A percentile compares a stretch with the other conserved stretches of the same genome.
phyloP scores from a whole-genome alignment of 768 basidiomycete genomes.

The Fomitopsis serialis region DNA sequence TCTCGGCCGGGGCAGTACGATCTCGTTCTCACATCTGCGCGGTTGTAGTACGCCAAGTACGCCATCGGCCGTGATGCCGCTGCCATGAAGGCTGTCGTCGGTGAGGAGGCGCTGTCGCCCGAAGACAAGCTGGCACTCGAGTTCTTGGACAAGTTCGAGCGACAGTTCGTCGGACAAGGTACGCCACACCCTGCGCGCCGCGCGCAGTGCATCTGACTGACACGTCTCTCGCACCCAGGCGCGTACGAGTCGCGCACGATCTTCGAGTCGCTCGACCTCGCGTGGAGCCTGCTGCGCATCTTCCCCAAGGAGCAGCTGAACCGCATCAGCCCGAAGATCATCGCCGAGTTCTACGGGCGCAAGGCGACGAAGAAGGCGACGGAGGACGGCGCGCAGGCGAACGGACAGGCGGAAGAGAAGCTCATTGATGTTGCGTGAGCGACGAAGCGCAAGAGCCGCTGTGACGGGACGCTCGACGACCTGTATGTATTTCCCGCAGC shows the following conservation, averaged over 20 bases:
- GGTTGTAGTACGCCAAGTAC: slow-evolving; percentile 88
- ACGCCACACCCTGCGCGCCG: slow-evolving; percentile 16
- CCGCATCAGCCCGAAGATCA: slow-evolving; percentile 95
- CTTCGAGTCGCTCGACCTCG: slow-evolving; percentile 95
- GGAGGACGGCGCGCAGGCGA: slow-evolving; percentile 40
- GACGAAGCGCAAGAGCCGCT: neutral
- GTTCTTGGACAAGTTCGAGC: slow-evolving; percentile 97
- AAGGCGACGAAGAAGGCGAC: slow-evolving; percentile 62
- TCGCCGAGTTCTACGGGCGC: slow-evolving; percentile 87
- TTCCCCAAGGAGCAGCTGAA: slow-evolving; percentile 99
- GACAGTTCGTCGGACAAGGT: slow-evolving; percentile 97
- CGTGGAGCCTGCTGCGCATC: slow-evolving; percentile 93
- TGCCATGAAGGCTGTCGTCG: slow-evolving; percentile 98
- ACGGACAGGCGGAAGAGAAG: slow-evolving; percentile 41
- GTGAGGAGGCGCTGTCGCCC: slow-evolving; percentile 90
- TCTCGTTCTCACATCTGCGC: neutral
- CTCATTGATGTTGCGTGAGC: slow-evolving; percentile 49
- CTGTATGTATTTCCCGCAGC: neutral
- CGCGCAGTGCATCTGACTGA: neutral
- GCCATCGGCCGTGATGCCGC: slow-evolving; percentile 97
- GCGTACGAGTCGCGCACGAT: slow-evolving; percentile 93
- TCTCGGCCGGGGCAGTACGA: neutral
- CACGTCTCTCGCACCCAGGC: slow-evolving; percentile 37
- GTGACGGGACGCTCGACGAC: neutral
- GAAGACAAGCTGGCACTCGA: slow-evolving; percentile 97